Evolutionary conservation across 192 early-diverging fungal genomes (phyloP).

Genomic region (Backusella mclennaniae): DNA sequence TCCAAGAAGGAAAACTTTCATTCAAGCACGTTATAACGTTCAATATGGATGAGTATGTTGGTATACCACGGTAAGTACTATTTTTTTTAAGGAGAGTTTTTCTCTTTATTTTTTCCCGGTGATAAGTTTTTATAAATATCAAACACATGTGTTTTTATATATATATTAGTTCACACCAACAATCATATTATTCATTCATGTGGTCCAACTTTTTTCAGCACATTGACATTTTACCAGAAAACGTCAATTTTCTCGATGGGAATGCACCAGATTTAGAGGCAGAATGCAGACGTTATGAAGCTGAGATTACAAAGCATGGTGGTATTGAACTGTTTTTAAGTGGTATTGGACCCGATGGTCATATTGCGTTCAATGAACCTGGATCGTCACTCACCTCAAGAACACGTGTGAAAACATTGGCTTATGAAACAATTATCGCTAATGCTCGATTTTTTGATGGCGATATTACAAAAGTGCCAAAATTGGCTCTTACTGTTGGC

Average conservation of each 20-base stretch:
- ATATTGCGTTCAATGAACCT: slow-evolving; percentile 85
- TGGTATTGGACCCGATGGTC: slow-evolving; percentile 84
- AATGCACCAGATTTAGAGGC: slow-evolving; percentile 76
- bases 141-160: not conserved
- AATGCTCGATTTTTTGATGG: slow-evolving; percentile 58
- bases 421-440: slow-evolving; percentile 52
- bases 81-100: slow-evolving; percentile 64
- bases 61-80: slow-evolving; percentile 70
- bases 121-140: slow-evolving; percentile 44
- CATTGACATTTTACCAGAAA: slow-evolving; percentile 61
- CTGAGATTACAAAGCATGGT: slow-evolving; percentile 72
- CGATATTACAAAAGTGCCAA: slow-evolving; percentile 81
- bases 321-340: slow-evolving; percentile 89
- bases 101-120: not conserved
- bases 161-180: slow-evolving; percentile 22
- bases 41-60: slow-evolving; percentile 92
- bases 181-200: slow-evolving; percentile 90
- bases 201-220: slow-evolving; percentile 82
- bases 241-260: slow-evolving; percentile 78
- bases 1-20: slow-evolving; percentile 63
- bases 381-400: slow-evolving; percentile 79
- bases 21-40: slow-evolving; percentile 84
- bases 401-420: slow-evolving; percentile 82
- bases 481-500: slow-evolving; percentile 82
- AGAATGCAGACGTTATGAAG: slow-evolving; percentile 78